These are phyloP conservation scores for Cladophialophora psammophila DNA, from an alignment of 2,329 filamentous ascomycete species.

Conservation along the genomic window DNA sequence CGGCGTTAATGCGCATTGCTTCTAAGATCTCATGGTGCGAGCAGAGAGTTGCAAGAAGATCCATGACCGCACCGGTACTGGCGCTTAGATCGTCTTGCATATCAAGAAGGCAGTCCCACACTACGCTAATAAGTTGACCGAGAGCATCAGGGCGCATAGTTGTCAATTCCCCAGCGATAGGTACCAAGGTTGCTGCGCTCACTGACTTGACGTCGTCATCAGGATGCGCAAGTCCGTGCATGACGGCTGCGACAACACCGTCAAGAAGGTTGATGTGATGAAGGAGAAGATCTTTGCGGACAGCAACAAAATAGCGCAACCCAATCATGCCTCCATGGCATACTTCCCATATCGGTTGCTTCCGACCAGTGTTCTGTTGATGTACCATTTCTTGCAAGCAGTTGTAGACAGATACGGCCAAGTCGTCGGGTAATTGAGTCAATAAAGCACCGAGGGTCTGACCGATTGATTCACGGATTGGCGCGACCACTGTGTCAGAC, in stretches of 20 bases:
- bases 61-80: slow-evolving; percentile 98
- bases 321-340: slow-evolving; percentile 99
- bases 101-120: slow-evolving; percentile 96
- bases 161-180: slow-evolving; percentile 95
- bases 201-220: slow-evolving; percentile 97
- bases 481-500: slow-evolving; percentile 94
- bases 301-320: slow-evolving; percentile 90
- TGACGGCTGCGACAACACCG: slow-evolving; percentile 88
- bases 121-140: slow-evolving; percentile 85
- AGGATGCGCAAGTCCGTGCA: slow-evolving; percentile 88
- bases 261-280: slow-evolving; percentile 87
- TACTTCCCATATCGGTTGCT: slow-evolving; percentile 85
- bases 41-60: slow-evolving; percentile 92
- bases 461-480: slow-evolving; percentile 92
- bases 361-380: slow-evolving; percentile 79
- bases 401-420: slow-evolving; percentile 83
- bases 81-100: slow-evolving; percentile 97
- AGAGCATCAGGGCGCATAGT: slow-evolving; percentile 79
- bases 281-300: slow-evolving; percentile 89
- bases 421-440: slow-evolving; percentile 78
- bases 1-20: slow-evolving; percentile 90
- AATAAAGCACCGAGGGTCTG: slow-evolving; percentile 90
- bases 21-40: slow-evolving; percentile 91
- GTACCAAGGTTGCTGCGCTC: slow-evolving; percentile 95
- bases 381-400: slow-evolving; percentile 90